A percentile compares a stretch with the other conserved stretches of the same genome.
Evolutionary conservation across 169 alveolate genomes (phyloP).

Genomic region (Eimeria zaria): DNA sequence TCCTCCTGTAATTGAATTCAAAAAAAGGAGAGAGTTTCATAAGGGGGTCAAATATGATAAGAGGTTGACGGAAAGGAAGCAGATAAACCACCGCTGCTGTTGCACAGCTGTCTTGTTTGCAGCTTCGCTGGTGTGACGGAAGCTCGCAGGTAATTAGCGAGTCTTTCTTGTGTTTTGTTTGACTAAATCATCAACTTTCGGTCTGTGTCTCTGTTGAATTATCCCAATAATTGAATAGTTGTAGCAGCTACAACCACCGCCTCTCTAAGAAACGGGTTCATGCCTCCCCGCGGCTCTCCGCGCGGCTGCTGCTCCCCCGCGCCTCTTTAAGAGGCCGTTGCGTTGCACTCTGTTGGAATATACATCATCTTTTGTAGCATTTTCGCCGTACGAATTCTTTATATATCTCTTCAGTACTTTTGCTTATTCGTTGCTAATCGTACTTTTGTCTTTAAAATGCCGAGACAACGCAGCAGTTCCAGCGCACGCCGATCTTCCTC

Average conservation of each 20-base stretch:
- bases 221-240: background rate
- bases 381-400: background rate
- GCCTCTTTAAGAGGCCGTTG: conserved; percentile 50
- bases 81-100: background rate
- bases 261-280: background rate
- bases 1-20: conserved; percentile 16
- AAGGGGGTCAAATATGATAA: background rate
- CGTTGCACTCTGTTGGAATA: conserved; percentile 8
- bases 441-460: conserved; percentile 26
- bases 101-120: conserved; percentile 36
- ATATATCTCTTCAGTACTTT: background rate
- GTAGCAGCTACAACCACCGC: background rate
- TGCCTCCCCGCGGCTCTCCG: conserved; percentile 65
- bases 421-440: background rate
- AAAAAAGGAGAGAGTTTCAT: background rate
- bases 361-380: conserved; percentile 2
- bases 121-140: background rate
- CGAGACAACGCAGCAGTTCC: conserved; percentile 73
- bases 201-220: background rate
- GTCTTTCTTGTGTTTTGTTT: background rate
- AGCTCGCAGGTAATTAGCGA: background rate
- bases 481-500: conserved; percentile 78
- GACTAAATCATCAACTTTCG: background rate
- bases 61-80: background rate
- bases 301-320: conserved; percentile 77